Conservation (phyloP, 345 rosid genomes). For the Hibiscus syriacus region DNA sequence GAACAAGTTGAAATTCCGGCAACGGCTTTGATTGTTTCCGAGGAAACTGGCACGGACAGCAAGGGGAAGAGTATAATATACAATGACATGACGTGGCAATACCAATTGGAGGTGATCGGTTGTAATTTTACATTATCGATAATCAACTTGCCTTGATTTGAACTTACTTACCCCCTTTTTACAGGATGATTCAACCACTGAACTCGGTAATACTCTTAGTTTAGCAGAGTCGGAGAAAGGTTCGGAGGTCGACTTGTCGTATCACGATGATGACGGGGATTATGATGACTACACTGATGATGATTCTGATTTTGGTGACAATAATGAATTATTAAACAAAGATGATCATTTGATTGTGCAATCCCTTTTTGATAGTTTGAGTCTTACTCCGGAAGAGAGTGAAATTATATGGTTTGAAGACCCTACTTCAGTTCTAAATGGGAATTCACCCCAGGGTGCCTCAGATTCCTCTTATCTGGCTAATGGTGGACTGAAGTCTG, state of each 20-base stretch:
- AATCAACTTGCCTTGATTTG: not conserved
- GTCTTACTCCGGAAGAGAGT: slow-evolving; percentile 46
- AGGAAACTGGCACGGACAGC: slow-evolving; percentile 11
- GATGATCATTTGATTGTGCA: slow-evolving; percentile 32
- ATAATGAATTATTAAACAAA: slow-evolving; percentile 20
- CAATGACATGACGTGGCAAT: too few species aligned
- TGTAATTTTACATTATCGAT: too few species aligned
- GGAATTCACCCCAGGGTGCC: slow-evolving; percentile 4
- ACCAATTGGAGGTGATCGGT: too few species aligned
- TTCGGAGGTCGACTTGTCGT: slow-evolving; percentile 26
- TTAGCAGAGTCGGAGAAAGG: slow-evolving; percentile 18
- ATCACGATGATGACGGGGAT: slow-evolving; percentile 15
- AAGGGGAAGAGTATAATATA: too few species aligned
- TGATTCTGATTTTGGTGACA: slow-evolving; percentile 22
- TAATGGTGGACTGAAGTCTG: slow-evolving; percentile 15
- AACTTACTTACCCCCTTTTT: slow-evolving; percentile 11
- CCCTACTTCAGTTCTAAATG: slow-evolving; percentile 13
- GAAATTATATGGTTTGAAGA: slow-evolving; percentile 37
- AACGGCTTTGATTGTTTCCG: slow-evolving; percentile 13
- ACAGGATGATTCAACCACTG: slow-evolving; percentile 30
- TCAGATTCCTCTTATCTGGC: not conserved
- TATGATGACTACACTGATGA: slow-evolving; percentile 16
- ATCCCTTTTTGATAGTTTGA: slow-evolving; percentile 41
- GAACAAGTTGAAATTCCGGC: slow-evolving; percentile 17
- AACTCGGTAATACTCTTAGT: slow-evolving; percentile 18